Evolutionary conservation across 441 rosid genomes (phyloP), one percentile per base, ranked within the genome.

Genomic region (Gossypium davidsonii): DNA sequence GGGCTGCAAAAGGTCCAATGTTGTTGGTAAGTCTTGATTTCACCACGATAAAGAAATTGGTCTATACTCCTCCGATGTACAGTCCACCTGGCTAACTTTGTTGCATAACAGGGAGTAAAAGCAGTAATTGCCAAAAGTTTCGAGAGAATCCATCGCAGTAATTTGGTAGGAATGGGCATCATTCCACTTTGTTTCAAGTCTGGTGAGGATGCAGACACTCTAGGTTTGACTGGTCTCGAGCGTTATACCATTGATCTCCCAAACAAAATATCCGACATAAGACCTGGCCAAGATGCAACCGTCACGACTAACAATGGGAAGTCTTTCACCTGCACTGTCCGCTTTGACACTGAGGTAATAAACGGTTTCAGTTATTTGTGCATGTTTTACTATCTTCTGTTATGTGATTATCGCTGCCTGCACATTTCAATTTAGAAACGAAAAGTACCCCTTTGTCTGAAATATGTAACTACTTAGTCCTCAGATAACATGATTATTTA

Each of bases 1-100:
- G 99, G 99, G 99, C 99, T 76, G 98, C 99, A 55, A 95, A 95
- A 87, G 98, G 98, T 74, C 98, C 98, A 20, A 89, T 93, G 97
- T 73, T 95, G 65, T 82, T 87, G 92, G 99, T 91, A 70, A 75
- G 84, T 62, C 51, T 55, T 75, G 6, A 67, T 67, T 59, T 49
- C n/a, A 57, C 23, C 61, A n/a, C 20, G n/a, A 42, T 2, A 15
- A 21, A 28, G 21, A 57, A 70, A 37, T 21, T 44, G 39, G 10
- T 51, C 71, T 72, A 59, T 23, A 58, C 62, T 58, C 62, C 37
- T 58, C 6, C 6, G 9, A 46, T 44, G 25, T 10, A 9, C 42
- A 10, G 31, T 31, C 66, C 3, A 51, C 26, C 10, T 12, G 18
- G 53, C 37, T 79, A 23, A 64, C 60, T 70, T 10, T 42, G 70